Base-by-base conservation (phyloP, 495 filamentous ascomycete genomes). In the Daldinia loculata region DNA sequence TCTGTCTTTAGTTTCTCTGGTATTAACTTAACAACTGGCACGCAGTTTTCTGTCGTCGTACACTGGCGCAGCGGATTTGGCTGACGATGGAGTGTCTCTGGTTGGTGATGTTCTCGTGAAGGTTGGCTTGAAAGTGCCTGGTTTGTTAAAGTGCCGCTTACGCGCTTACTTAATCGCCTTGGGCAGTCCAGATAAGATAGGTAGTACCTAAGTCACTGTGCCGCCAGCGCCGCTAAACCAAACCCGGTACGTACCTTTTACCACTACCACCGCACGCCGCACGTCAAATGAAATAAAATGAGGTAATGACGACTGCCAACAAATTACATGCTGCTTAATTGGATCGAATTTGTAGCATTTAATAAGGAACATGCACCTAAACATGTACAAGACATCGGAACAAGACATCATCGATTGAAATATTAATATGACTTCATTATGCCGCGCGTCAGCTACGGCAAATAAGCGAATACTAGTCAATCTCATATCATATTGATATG, bases 51-150 rank as follows among this genome's bases (percentile, higher is more conserved):
- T 32, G 41, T 12, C 7, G 30, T 69, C 19, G 9, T 43, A 48
- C 29, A 27, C 4, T 43, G 66, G 26, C 58, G 66, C 57, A 66
- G 61, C 51, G 36, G 55, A 50, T 65, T 66, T 52, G 41, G 51
- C 26, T 38, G 36, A 55, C 63, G 29, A 17, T 56, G 51, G 4
- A 50, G 56, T 55, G 38, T 53, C 4, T 11, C 39, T 62, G 41
- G 52, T 59, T 51, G 62, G 66, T 62, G 70, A 69, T 73, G 70
- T 69, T 73, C 61, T 66, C 57, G 70, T 66, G 43, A 69, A 64
- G 56, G 51, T 63, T 73, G 57, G 43, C 66, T 41, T 61, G 57
- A 63, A 71, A 66, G 27, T 36, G 58, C 24, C 45, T 69, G 64
- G 45, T 65, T 66, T 66, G 57, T 57, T 66, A 64, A 72, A 73